Base-by-base conservation (phyloP, 345 rosid genomes). In the Lumnitzera racemosa region DNA sequence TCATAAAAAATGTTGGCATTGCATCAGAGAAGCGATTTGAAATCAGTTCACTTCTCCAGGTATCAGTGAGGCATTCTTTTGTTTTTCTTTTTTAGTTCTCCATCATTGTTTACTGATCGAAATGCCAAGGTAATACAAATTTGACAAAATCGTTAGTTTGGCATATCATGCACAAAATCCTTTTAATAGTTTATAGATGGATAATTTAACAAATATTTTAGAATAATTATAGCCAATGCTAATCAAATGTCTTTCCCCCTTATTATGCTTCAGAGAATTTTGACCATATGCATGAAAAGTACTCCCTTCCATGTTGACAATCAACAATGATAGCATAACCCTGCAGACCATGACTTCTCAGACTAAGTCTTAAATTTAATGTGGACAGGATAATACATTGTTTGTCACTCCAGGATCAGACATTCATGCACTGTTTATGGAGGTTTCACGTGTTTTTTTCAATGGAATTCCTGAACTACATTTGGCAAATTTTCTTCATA, bases 401-500 rank as follows among this genome's bases (percentile, higher is more conserved):
- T 89, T 83, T 66, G 65, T 84, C 65, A 82, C 83, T 57, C 65
- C 55, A 11, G 67, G 70, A 53, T 70, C 87, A 12, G 91, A 89
- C 81, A 66, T 82, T 23, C 96, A 87, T 72, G 77, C 80, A 46
- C 31, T 89, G 56, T 89, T 72, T 79, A 72, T 83, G 89, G 98
- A 89, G 75, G 80, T 89, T 29, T 83, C 96, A 61, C 73, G 87
- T 63, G 68, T 85, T 56, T 83, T 85, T 65, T 85, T 89, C 67
- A 76, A 74, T 27, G 94, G 94, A 20, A 71, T 66, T 70, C 82
- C 91, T 41, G 79, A 92, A 59, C 67, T 85, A 61, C 94, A 81
- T 66, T 55, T 89, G 71, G 96, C 98, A 52, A 89, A 89, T 80
- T 89, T 92, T 66, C 96, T 89, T 75, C 88, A 85, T 70, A 69